These are phyloP conservation scores for Pichia sp. DNA, from an alignment of 1,139 yeast species.

Conservation along the genomic window DNA sequence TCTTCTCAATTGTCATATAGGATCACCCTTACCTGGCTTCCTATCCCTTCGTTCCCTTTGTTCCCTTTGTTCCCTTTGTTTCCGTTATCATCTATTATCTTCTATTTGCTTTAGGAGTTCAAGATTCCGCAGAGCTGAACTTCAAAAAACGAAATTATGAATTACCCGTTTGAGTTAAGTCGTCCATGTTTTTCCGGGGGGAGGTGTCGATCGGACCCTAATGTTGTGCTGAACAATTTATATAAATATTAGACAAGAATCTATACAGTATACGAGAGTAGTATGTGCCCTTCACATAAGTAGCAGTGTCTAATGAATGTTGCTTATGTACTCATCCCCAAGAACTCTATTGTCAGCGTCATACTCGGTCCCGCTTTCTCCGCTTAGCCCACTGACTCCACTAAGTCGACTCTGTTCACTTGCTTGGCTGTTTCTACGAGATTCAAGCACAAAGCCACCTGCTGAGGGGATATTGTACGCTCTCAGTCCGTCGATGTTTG, in stretches of 20 bases:
- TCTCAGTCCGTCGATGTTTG: conserved; percentile 20
- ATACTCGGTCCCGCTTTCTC: conserved; percentile 26
- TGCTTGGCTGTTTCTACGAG: conserved; percentile 6
- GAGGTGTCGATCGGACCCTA: background rate
- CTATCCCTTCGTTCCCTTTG: too few relatives aligned
- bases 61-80: too few relatives aligned
- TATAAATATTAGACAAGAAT: background rate
- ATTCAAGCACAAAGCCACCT: conserved; percentile 10
- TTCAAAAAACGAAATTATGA: background rate
- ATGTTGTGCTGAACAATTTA: background rate
- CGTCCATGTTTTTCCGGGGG: background rate
- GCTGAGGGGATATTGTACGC: conserved; percentile 20
- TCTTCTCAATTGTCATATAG: conserved; percentile 3
- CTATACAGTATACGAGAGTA: background rate
- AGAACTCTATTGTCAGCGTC: conserved; percentile 28
- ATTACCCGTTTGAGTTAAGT: background rate
- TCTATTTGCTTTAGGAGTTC: background rate
- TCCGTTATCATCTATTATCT: too few relatives aligned
- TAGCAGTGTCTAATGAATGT: conserved; percentile 9
- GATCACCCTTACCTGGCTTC: conserved; percentile 15
- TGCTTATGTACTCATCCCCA: conserved; percentile 28
- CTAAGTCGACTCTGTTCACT: conserved; percentile 5
- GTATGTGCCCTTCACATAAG: background rate
- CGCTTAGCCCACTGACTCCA: conserved; percentile 12
- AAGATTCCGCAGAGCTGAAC: conserved; percentile 5